phyloP scores from a whole-genome alignment of 176 grass and related monocot species.

The Oryza australiensis region DNA sequence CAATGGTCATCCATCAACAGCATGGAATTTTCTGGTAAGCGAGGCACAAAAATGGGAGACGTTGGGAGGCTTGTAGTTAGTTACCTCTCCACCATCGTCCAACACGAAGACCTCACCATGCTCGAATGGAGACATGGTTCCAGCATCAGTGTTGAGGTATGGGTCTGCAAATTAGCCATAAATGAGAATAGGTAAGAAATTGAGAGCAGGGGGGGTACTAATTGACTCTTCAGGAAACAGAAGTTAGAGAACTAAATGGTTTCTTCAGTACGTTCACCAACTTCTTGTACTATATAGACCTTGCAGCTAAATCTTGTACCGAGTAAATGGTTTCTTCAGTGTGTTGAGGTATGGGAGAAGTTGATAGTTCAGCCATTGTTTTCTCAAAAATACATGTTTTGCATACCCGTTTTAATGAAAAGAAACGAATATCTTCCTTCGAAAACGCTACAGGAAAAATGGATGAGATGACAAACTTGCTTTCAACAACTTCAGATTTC shows the following conservation, averaged over 20 bases:
- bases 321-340: background rate
- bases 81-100: conserved; percentile 99
- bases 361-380: background rate
- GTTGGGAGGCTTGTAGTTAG: conserved; percentile 42
- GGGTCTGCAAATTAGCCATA: conserved; percentile 73
- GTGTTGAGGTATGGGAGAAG: background rate
- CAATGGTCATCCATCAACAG: conserved; percentile 1
- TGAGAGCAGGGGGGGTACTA: background rate
- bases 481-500: conserved; percentile 9
- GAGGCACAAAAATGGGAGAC: conserved; percentile 23
- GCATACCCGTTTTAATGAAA: background rate
- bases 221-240: conserved; percentile 13
- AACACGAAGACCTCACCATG: conserved; percentile 95
- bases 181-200: conserved; percentile 23
- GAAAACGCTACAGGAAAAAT: background rate
- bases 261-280: conserved; percentile 31
- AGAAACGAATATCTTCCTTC: background rate
- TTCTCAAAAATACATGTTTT: background rate
- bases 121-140: conserved; percentile 98
- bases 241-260: conserved; percentile 6
- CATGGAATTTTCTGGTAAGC: background rate
- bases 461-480: conserved; percentile 36
- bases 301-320: conserved; percentile 25
- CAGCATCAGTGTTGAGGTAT: conserved; percentile 98
- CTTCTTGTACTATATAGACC: conserved; percentile 20